Evolutionary conservation across 371 early-diverging fungal species (phyloP).

Genomic region (Zancudomyces culisetae): DNA sequence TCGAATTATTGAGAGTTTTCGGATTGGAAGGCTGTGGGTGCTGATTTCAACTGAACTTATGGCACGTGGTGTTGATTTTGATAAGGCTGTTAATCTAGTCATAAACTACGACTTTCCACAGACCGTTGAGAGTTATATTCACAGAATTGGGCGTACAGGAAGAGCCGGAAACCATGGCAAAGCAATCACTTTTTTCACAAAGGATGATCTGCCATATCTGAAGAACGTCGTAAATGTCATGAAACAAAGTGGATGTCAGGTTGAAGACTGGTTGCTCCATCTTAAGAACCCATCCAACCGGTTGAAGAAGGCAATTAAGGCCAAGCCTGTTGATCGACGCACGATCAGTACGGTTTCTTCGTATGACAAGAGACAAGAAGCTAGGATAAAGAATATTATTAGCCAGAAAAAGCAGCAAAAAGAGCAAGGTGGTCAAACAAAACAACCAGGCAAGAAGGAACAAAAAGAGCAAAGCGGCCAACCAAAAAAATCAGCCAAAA

Average conservation of each 20-base stretch:
- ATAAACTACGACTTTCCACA: slow-evolving; percentile 96
- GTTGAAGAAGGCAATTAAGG: slow-evolving; percentile 40
- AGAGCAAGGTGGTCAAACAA: too few species aligned
- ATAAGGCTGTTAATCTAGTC: slow-evolving; percentile 76
- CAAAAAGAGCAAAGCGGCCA: too few species aligned
- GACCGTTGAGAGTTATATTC: slow-evolving; percentile 80
- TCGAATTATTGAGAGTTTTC: slow-evolving; percentile 72
- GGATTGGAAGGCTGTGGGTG: slow-evolving; percentile 77
- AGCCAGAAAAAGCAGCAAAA: slow-evolving; percentile 1
- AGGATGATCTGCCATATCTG: slow-evolving; percentile 75
- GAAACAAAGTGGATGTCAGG: slow-evolving; percentile 83
- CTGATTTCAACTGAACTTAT: slow-evolving; percentile 94
- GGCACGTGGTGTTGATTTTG: slow-evolving; percentile 89
- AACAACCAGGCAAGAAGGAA: too few species aligned
- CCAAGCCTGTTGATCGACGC: slow-evolving; percentile 41
- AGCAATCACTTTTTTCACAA: slow-evolving; percentile 77
- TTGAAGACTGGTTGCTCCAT: slow-evolving; percentile 91
- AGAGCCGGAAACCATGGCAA: slow-evolving; percentile 67
- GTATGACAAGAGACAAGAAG: slow-evolving; percentile 36
- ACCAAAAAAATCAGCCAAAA: too few species aligned
- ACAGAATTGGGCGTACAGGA: slow-evolving; percentile 85
- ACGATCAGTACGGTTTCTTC: slow-evolving; percentile 40
- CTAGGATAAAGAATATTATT: slow-evolving; percentile 26
- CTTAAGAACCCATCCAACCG: slow-evolving; percentile 35
- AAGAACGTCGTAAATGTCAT: slow-evolving; percentile 89